Conservation (phyloP, 2,329 filamentous ascomycete species). For the Paradendryphiella salina region DNA sequence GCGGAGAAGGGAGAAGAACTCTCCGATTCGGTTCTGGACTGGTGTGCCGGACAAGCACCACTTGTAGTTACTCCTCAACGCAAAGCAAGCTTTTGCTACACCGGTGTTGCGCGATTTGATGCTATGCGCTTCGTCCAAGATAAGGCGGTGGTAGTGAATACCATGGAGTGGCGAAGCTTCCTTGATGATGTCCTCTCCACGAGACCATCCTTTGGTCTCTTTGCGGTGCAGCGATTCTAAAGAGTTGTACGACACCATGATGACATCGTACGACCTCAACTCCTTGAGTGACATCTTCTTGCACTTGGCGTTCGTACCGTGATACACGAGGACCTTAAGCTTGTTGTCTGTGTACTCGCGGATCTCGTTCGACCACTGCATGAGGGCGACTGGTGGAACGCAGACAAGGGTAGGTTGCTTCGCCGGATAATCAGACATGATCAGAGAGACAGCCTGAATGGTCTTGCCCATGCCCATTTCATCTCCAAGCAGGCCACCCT, state of each 20-base stretch:
- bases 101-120: constrained; percentile 90
- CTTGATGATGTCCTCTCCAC: constrained; percentile 78
- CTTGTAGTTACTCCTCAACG: constrained; percentile 82
- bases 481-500: constrained; percentile 87
- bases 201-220: constrained; percentile 85
- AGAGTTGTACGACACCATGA: constrained; percentile 94
- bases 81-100: constrained; percentile 94
- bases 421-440: constrained; percentile 95
- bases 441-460: constrained; percentile 93
- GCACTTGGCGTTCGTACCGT: constrained; percentile 80
- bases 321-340: constrained; percentile 87
- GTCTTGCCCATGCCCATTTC: constrained; percentile 99
- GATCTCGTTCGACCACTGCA: constrained; percentile 78
- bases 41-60: constrained; percentile 97
- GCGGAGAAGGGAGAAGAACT: constrained; percentile 91
- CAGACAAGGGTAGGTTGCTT: constrained; percentile 82
- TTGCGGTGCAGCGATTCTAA: constrained; percentile 91
- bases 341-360: constrained; percentile 77
- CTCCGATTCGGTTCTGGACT: constrained; percentile 94
- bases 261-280: constrained; percentile 82
- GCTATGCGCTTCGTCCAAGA: constrained; percentile 92
- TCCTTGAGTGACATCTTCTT: constrained; percentile 76
- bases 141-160: constrained; percentile 84
- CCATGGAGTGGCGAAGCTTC: constrained; percentile 77
- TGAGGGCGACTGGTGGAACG: constrained; percentile 88